Base-by-base conservation (phyloP, 805 yeast species). In the Kregervanrija delftensis region DNA sequence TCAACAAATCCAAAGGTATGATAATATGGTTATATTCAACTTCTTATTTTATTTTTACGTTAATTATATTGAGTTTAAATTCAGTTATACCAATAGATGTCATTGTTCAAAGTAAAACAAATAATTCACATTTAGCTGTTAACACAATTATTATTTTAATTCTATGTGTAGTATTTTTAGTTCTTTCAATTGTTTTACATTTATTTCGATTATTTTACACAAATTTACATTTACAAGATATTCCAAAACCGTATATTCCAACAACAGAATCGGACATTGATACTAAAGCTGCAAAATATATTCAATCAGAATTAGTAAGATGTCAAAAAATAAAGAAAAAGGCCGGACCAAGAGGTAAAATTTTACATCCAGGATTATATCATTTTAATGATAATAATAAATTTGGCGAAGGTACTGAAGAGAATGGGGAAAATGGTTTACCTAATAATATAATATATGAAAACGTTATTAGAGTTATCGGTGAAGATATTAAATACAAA, bases 61-160 rank as follows among this genome's bases (percentile, higher is more conserved):
- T 66, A 2, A 50, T 71, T 1, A 66, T 74, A 44, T 53, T 84
- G 15, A 86, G 81, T 0, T 75, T 89, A 44, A 68, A 81, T 28
- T 68, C 86, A 2, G 85, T 84, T 8, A 68, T 91, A 0, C 95
- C 95, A 0, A 76, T 88, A 12, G 97, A 91, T 62, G 79, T 88
- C 30, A 79, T 89, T 48, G 71, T 76, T 1, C 75, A 77, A 52
- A 71, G 83, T 1, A 68, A 78, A 3, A 68, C 68, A 8, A 65
- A 77, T 4, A 64, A 71, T 11, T 76, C 77, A 48, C 46, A 50
- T 35, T 77, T 85, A 53, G 93, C 86, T 1, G 68, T 86, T 59
- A 87, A 89, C 59, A 77, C 91, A 3, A 82, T 90, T 49, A 86
- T 90, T 47, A 86, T 89, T 15, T 78, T 86, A 8, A 76, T 80